Base-by-base conservation (phyloP, 345 rosid genomes). In the Punica granatum region DNA sequence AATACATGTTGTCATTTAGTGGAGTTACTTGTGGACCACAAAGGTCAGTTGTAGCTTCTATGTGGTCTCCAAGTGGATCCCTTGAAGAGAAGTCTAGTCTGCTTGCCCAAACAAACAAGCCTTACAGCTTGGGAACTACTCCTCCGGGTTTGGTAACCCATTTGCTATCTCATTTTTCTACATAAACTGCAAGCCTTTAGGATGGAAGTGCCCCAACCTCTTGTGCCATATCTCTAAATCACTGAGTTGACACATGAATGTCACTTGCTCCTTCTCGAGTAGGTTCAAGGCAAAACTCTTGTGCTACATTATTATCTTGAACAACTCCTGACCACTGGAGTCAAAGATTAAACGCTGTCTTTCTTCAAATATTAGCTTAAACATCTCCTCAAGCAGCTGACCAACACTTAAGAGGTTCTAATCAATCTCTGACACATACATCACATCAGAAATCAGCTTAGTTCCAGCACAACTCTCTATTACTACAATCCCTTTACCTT, bases 341-440 rank as follows among this genome's bases (percentile, higher is more conserved):
- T 77, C 44, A 3, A 19, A 25, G 19, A 66, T 67, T 1, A 62
- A 11, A 23, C 56, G 69, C 0, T 3, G 4, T 2, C 35, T 64
- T 0, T 58, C 37, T 39, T 72, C 51, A 10, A 72, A 72, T 12
- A 21, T 0, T 1, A 70, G 44, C 23, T 13, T 43, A 15, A 12
- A 76, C 0, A 51, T 66, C 10, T 58, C 54, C 7, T 67, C 35
- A 3, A 54, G 6, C 8, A 71, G 33, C 9, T 67, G 46, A 0
- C 69, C 73, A 12, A 72, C 64, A 48, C 67, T 69, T 1, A 76
- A 33, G 10, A 68, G 37, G 15, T 72, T 76, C 39, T 76, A 49
- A 65, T 68, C 70, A 2, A 72, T 30, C 1, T 59, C 23, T 19
- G 53, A 60, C 3, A 76, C 68, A 69, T 31, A 76, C 0, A 76